These are phyloP conservation scores for Hypoxylon sp. DNA, from an alignment of 2,329 filamentous ascomycete species.

Conservation along the genomic window DNA sequence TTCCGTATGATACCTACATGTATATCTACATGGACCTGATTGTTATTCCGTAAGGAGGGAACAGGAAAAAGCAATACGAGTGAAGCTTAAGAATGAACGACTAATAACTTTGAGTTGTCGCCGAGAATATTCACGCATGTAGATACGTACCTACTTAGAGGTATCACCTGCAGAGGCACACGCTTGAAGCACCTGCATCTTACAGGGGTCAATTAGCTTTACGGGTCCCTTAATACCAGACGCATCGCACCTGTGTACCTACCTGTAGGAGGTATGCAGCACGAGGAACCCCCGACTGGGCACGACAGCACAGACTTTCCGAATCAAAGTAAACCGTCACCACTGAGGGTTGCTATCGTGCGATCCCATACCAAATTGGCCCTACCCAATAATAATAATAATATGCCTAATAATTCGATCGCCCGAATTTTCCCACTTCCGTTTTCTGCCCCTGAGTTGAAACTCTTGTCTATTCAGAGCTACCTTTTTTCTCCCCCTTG, in stretches of 20 bases:
- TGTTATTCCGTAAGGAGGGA: background rate
- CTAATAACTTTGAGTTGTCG: conserved; percentile 13
- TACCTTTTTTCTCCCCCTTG: conserved; percentile 12
- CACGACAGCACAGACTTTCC: conserved; percentile 38
- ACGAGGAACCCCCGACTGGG: conserved; percentile 7
- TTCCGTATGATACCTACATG: conserved; percentile 9
- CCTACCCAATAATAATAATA: conserved; percentile 36
- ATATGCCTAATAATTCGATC: conserved; percentile 37
- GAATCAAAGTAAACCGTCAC: conserved; percentile 29
- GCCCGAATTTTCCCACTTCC: conserved; percentile 25
- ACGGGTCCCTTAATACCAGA: too few relatives aligned
- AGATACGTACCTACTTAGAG: conserved; percentile 1
- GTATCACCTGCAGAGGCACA: conserved; percentile 31
- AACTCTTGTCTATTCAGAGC: conserved; percentile 10
- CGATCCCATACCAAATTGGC: conserved; percentile 36
- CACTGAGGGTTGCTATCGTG: conserved; percentile 31
- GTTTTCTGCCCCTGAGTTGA: conserved; percentile 38
- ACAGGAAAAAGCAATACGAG: conserved; percentile 1
- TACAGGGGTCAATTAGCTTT: conserved; percentile 9
- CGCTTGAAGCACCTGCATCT: conserved; percentile 20
- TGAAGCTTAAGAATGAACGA: conserved; percentile 13
- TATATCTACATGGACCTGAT: background rate
- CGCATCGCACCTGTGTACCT: too few relatives aligned
- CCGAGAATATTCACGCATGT: background rate
- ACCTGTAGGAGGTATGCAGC: too few relatives aligned